Evolutionary conservation across 108 stramenopile species (phyloP), one percentile per base, ranked within the genome.

Genomic region (Phaeodactylum tricornutum): DNA sequence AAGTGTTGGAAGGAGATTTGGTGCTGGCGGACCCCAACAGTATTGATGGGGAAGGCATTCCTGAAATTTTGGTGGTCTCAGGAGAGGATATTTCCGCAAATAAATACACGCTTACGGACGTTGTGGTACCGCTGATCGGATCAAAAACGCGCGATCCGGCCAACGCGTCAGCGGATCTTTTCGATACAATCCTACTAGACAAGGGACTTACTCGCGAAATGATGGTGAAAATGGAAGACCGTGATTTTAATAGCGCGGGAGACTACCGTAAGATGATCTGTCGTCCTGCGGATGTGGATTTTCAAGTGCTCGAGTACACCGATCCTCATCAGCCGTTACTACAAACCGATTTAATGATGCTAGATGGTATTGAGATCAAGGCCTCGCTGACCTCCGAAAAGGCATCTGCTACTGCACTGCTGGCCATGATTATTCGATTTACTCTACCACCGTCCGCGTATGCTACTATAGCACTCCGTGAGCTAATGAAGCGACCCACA

Each of bases 381-480:
- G 52, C 56, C 0, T 39, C 47, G 15, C 43, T 55, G 7, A 35
- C 21, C 1, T 29, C 59, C 36, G 28, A 52, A 15, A 29, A 27
- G 19, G 49, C 43, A 4, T 9, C 26, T 2, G 29, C 47, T 8
- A 35, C 30, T 20, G 67, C 58, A 32, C 32, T 84, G 17, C 45
- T 92, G 64, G 87, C 74, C 1, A 73, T 94, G 82, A 37, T 70
- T 20, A 72, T 92, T 37, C 78, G 81, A n/a, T 92, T 95, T 47
- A 78, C 81, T 7, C 61, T 95, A 9, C 85, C 86, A 24, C 77
- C 86, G n/a, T 84, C 87, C 6, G 50, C 81, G 7, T 95, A 95
- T 66, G 93, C 93, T 2, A 95, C 93, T 14, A 85, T 92, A 55
- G 79, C 81, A 0, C 50, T 95, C 12, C 49, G 93, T 45, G 93